Evolutionary conservation across 495 filamentous ascomycete species (phyloP), one percentile per base, ranked within the genome.

Genomic region (Penicillium fimorum): DNA sequence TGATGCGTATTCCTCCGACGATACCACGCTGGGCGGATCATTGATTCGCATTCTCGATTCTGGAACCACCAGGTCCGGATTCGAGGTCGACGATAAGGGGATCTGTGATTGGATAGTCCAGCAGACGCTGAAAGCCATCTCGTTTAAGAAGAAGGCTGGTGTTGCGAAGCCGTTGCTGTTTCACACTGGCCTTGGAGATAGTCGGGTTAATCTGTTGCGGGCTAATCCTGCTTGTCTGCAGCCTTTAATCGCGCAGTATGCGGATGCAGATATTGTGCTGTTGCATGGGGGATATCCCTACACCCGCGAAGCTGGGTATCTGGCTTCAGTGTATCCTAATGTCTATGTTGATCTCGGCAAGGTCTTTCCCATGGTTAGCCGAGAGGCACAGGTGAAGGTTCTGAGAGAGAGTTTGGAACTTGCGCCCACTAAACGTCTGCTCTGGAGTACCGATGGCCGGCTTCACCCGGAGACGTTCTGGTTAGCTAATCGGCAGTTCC

Each of bases 371-470:
- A 87, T 83, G 70, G 70, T 96, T 25, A 94, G 89, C 62, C 82
- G 85, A 49, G 84, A 92, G 42, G 92, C 88, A 0, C 89, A 96
- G 68, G 87, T 90, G 63, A 75, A 73, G 3, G 82, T 93, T 15
- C 52, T 96, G 7, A 81, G 85, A 33, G 79, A 96, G 70, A 81
- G 88, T 37, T 70, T 96, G 11, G 91, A 96, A 65, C 67, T 94
- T 0, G 85, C 85, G 38, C 92, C 92, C 0, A 82, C 79, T 25
- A 84, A 82, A 55, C 94, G 94, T 68, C 71, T 96, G 3, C 64
- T 93, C 2, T 96, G 90, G 86, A 92, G 89, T 56, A 91, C 88
- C 0, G 91, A 95, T 70, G 91, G 89, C 0, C 87, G 92, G 64
- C 88, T 81, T 66, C 90, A 90, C 57, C 88, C 92, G 0, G 92